A percentile compares a stretch with the other conserved stretches of the same genome.
Evolutionary conservation across 2,329 filamentous ascomycete species (phyloP).

Genomic region (Botrytis porri): DNA sequence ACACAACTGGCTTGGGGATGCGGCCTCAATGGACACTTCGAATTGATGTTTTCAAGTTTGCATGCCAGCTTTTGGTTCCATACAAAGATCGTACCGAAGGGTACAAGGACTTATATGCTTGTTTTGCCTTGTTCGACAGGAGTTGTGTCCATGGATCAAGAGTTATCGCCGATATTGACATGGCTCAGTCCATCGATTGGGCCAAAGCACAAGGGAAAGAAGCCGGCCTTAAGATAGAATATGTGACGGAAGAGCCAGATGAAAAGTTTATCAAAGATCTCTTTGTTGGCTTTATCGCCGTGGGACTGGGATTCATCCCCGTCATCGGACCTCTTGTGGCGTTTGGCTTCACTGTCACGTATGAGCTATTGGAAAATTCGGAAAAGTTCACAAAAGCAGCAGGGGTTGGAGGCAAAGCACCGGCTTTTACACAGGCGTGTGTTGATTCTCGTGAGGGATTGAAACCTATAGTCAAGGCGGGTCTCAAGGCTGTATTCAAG

Average conservation of each 20-base stretch:
- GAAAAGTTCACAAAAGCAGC: constrained; percentile 13
- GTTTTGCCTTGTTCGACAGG: background rate
- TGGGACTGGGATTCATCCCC: constrained; percentile 2
- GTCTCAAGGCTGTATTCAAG: background rate
- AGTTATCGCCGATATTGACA: background rate
- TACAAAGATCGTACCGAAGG: background rate
- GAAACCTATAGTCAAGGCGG: too few species aligned
- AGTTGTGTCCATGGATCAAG: background rate
- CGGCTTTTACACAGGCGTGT: constrained; percentile 4
- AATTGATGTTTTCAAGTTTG: constrained; percentile 3
- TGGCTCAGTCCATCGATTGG: background rate
- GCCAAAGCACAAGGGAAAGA: background rate
- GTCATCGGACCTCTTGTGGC: constrained; percentile 1
- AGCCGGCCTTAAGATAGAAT: background rate
- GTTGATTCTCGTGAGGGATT: constrained; percentile 7
- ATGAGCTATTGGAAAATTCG: background rate
- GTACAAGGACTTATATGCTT: background rate
- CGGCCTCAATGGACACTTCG: constrained; percentile 9
- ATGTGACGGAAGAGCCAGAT: background rate
- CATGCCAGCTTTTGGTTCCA: constrained; percentile 6
- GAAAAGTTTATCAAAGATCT: constrained; percentile 1
- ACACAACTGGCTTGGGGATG: background rate
- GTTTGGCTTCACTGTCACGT: background rate
- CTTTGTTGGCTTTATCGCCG: background rate
- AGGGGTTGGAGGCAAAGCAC: background rate